phyloP scores from a whole-genome alignment of 2,329 filamentous ascomycete species.

The Cladorrhinum sp. region DNA sequence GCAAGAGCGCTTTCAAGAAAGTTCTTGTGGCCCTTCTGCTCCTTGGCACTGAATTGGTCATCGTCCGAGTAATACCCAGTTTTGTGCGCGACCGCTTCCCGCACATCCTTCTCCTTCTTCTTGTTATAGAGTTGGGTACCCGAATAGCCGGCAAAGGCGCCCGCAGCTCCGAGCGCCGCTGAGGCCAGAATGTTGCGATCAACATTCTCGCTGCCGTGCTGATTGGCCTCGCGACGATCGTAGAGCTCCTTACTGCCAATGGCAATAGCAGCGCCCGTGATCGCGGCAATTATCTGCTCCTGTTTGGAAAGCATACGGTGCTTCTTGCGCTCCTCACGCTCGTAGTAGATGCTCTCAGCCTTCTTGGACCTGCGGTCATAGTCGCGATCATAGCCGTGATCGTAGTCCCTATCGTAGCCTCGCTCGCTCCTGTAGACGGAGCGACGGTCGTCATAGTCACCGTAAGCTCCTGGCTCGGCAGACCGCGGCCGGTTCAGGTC shows the following conservation, averaged over 20 bases:
- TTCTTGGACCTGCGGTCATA: slow-evolving; percentile 44
- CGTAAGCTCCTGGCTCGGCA: slow-evolving; percentile 57
- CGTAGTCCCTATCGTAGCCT: slow-evolving; percentile 45
- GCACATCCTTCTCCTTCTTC: slow-evolving; percentile 52
- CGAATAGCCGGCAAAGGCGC: slow-evolving; percentile 61
- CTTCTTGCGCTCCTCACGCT: slow-evolving; percentile 56
- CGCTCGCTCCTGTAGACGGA: slow-evolving; percentile 39
- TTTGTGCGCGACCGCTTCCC: slow-evolving; percentile 52
- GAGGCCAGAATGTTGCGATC: slow-evolving; percentile 58
- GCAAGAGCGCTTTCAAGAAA: slow-evolving; percentile 62
- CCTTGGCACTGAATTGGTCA: slow-evolving; percentile 46
- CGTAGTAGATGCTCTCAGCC: slow-evolving; percentile 49
- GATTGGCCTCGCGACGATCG: slow-evolving; percentile 58
- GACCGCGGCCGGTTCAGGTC: slow-evolving; percentile 62
- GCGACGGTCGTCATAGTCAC: slow-evolving; percentile 52
- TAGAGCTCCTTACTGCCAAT: slow-evolving; percentile 64
- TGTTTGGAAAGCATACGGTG: slow-evolving; percentile 57
- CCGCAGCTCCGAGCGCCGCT: slow-evolving; percentile 60
- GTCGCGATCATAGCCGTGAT: slow-evolving; percentile 46
- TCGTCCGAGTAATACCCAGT: slow-evolving; percentile 59
- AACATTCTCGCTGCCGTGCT: slow-evolving; percentile 44
- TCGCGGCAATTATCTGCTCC: slow-evolving; percentile 64
- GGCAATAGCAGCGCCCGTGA: slow-evolving; percentile 62
- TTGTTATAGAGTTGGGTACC: slow-evolving; percentile 63
- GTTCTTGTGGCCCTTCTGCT: slow-evolving; percentile 61